Evolutionary conservation across 192 early-diverging fungal species (phyloP).

Genomic region (Haplosporangium gracile): DNA sequence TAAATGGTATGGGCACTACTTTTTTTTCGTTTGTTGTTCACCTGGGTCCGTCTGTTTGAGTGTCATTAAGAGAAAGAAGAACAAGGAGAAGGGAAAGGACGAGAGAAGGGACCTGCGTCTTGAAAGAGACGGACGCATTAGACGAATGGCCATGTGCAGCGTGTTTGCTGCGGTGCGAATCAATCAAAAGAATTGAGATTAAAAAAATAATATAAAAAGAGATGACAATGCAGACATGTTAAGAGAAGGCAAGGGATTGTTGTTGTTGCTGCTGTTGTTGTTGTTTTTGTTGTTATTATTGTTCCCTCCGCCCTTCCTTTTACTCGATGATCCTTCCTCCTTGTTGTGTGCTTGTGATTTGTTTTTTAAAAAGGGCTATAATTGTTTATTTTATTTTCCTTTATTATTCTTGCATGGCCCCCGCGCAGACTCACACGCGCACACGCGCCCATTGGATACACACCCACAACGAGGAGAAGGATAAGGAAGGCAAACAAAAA

Average conservation of each 20-base stretch:
- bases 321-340: background rate
- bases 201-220: background rate
- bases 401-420: background rate
- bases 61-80: background rate
- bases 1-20: background rate
- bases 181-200: background rate
- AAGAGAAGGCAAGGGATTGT: background rate
- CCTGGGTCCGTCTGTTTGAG: background rate
- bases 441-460: conserved; percentile 10
- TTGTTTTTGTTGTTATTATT: no score
- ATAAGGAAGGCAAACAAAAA: background rate
- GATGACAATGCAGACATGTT: background rate
- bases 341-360: conserved; percentile 17
- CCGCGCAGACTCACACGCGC: background rate
- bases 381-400: background rate
- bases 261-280: no score
- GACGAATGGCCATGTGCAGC: background rate
- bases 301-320: no score
- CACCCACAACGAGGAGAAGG: background rate
- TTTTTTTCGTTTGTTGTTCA: background rate
- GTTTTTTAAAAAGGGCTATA: background rate
- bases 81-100: background rate
- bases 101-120: conserved; percentile 1
- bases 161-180: conserved; percentile 1
- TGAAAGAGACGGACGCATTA: background rate